Base-by-base conservation (phyloP, 371 early-diverging fungal species). In the Mortierella sp. region DNA sequence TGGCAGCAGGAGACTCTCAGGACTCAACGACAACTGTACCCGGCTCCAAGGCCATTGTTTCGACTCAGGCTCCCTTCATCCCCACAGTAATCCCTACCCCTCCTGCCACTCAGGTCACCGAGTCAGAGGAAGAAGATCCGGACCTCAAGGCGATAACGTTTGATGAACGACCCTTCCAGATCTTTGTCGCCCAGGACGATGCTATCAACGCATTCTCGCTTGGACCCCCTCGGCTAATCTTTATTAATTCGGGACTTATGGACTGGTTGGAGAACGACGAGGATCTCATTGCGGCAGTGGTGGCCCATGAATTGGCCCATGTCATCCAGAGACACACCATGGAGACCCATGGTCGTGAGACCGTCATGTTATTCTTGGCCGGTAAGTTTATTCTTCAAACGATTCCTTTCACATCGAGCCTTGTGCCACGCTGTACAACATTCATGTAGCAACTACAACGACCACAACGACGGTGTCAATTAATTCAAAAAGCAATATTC, bases 251-350 rank as follows among this genome's bases (percentile, higher is more conserved):
- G 75, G 92, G 89, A 50, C 90, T 72, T 68, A 89, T 88, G 79
- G 82, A 87, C 6, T 86, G 84, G 44, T 83, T 94, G 78, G 92
- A 91, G 13, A 91, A 91, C 72, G 89, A 93, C 72, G 86, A 92
- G 14, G 89, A 87, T 28, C 79, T 89, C 58, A 81, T 93, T 74
- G 94, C 94, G 3, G 93, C 91, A 4, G 91, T 94, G 31, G 75
- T 94, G 21, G 90, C 92, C 4, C 94, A 94, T 81, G 94, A 94
- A 75, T 88, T 94, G 42, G 93, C 94, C 0, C 94, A 94, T 78
- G 89, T 91, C 0, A 83, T 94, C 55, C 94, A 94, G 74, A 88
- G 92, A 14, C 94, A 94, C 80, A 91, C 91, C 75, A 91, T 91
- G 65, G 94, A 94, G 76, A 90, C 90, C 28, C 92, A 92, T 79